A percentile compares a stretch with the other conserved stretches of the same genome.
These are phyloP conservation scores for Geotrichum fermentans DNA, from an alignment of 1,139 yeast species.

Conservation along the genomic window DNA sequence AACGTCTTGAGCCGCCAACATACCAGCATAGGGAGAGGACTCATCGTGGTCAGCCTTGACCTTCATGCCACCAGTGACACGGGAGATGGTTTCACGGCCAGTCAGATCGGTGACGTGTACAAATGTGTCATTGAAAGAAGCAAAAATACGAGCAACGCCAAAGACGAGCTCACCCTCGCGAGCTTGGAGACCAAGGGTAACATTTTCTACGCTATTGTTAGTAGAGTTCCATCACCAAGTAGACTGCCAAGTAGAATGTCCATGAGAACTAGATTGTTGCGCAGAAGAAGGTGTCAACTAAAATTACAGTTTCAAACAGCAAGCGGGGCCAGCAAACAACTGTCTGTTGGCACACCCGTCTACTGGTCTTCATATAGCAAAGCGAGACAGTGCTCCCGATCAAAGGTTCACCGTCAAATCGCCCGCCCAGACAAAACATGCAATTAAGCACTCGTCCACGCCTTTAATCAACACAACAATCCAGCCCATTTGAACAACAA, in stretches of 20 bases:
- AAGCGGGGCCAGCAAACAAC: no score
- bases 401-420: background rate
- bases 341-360: no score
- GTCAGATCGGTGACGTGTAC: conserved; percentile 99
- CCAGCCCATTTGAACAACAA: conserved; percentile 9
- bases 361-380: background rate
- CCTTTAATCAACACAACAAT: conserved; percentile 1
- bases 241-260: background rate
- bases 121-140: conserved; percentile 99
- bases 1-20: conserved; percentile 99
- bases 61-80: conserved; percentile 99
- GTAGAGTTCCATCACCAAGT: conserved; percentile 2
- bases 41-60: conserved; percentile 99
- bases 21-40: conserved; percentile 99
- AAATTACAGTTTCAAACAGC: no score
- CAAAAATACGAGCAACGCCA: conserved; percentile 99
- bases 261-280: background rate
- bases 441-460: background rate
- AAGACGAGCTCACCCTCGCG: conserved; percentile 97
- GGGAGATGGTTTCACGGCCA: conserved; percentile 99
- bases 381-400: background rate
- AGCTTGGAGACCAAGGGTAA: conserved; percentile 76
- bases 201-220: conserved; percentile 46
- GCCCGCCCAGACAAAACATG: background rate
- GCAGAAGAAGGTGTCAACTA: no score